Evolutionary conservation across 177 flowering plant species (phyloP), one percentile per base, ranked within the genome.

Genomic region (Telopea speciosissima): DNA sequence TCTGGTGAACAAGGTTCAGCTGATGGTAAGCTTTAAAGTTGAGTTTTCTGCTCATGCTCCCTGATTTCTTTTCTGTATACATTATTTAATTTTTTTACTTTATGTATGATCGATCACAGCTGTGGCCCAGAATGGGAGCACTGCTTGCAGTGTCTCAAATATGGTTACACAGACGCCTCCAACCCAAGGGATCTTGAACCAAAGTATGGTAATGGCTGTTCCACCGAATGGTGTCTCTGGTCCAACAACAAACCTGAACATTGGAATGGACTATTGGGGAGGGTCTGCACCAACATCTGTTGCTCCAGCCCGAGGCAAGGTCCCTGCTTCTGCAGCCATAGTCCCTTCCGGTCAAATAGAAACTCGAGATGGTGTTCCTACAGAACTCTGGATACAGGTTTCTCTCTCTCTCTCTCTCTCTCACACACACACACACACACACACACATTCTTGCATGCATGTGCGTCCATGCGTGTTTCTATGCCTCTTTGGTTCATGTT

Each of bases 211-310:
- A 24, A 64, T 76, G 73, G 17, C 73, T 52, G 25, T 79, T 36
- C 79, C 79, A 60, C 76, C 76, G 70, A 79, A 42, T 58, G 67
- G 74, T 64, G 64, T 68, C 61, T 59, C 76, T 52, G 79, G 79
- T 61, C 79, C 81, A 9, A 65, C 79, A 65, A 76, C 81, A 59
- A 79, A 79, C 42, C 73, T 79, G 60, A 76, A 79, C 66, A 79
- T 79, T 49, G 81, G 81, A 67, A 76, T 76, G 76, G 77, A 76
- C 72, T 79, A 73, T 22, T 79, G 81, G 81, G 79, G 81, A 40
- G 77, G 72, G 40, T 45, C 71, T 66, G 71, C 76, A 31, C 70
- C 74, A n/a, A 44, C 76, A 36, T 44, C 76, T 21, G 66, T 69
- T 58, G 67, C 76, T 54, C 36, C 81, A 22, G 42, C 64, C 63